Conservation (phyloP, 441 rosid species). For the Croton setiger region DNA sequence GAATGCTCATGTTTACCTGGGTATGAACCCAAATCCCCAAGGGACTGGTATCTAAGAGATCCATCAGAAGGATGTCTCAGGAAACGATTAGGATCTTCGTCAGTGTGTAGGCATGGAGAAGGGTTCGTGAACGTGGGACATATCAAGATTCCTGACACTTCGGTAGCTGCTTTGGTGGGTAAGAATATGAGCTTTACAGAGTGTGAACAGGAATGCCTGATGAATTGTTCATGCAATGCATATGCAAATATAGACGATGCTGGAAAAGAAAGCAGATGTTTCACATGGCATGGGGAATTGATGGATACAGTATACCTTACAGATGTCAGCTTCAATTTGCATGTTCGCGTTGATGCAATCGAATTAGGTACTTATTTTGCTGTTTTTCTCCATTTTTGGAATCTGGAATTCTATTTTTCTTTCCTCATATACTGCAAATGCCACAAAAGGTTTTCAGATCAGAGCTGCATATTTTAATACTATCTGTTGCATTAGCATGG, state of each 20-base stretch:
- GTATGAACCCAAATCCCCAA: slow-evolving; percentile 13
- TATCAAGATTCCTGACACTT: slow-evolving; percentile 27
- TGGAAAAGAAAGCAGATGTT: slow-evolving; percentile 15
- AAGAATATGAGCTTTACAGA: neutral
- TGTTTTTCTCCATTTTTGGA: neutral
- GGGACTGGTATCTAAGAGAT: slow-evolving; percentile 11
- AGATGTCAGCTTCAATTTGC: neutral
- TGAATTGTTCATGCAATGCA: slow-evolving; percentile 32
- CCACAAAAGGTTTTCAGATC: no score
- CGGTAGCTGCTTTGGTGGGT: slow-evolving; percentile 7
- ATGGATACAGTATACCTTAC: neutral
- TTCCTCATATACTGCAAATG: no score
- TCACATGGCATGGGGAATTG: slow-evolving; percentile 26
- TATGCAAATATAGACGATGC: neutral
- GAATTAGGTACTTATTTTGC: slow-evolving; percentile 18
- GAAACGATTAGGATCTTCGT: slow-evolving; percentile 6
- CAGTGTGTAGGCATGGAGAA: slow-evolving; percentile 16
- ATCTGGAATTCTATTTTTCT: no score
- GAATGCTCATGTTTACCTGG: slow-evolving; percentile 32
- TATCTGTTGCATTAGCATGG: no score
- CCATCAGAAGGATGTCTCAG: slow-evolving; percentile 26
- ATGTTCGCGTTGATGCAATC: slow-evolving; percentile 25
- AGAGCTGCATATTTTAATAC: no score
- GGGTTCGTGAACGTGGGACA: slow-evolving; percentile 22
- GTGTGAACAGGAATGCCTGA: slow-evolving; percentile 26